phyloP scores from a whole-genome alignment of 768 basidiomycete species.

The Leucogyrophana mollusca region DNA sequence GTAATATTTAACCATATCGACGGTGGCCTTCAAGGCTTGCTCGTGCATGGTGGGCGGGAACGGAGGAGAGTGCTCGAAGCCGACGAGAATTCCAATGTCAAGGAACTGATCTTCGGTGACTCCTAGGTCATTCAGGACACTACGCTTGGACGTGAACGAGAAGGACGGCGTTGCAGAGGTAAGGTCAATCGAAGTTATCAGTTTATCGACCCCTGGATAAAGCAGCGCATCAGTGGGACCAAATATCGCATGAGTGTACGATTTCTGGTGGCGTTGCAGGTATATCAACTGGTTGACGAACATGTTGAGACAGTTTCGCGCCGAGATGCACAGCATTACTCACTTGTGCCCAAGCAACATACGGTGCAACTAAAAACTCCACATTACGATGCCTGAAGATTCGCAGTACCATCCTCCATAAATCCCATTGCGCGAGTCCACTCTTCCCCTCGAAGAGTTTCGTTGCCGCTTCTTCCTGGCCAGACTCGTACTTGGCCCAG shows the following conservation, averaged over 20 bases:
- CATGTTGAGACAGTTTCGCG: slow-evolving; percentile 6
- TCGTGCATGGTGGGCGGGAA: slow-evolving; percentile 85
- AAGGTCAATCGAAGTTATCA: slow-evolving; percentile 89
- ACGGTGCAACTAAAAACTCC: slow-evolving; percentile 95
- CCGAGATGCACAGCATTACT: slow-evolving; percentile 28
- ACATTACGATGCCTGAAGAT: slow-evolving; percentile 94
- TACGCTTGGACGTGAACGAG: slow-evolving; percentile 80
- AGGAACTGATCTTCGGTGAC: slow-evolving; percentile 90
- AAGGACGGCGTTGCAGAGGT: slow-evolving; percentile 66
- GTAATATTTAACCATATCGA: slow-evolving; percentile 92
- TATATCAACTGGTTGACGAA: slow-evolving; percentile 85
- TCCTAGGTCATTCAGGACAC: slow-evolving; percentile 61
- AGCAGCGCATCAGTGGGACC: slow-evolving; percentile 88
- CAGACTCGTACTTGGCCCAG: slow-evolving; percentile 92
- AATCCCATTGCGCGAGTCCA: slow-evolving; percentile 78
- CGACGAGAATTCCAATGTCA: slow-evolving; percentile 89
- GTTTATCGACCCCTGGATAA: slow-evolving; percentile 83
- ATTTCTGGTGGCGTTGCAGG: slow-evolving; percentile 88
- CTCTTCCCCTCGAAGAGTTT: slow-evolving; percentile 78
- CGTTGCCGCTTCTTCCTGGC: slow-evolving; percentile 86
- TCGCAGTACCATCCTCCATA: slow-evolving; percentile 91
- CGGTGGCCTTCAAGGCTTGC: slow-evolving; percentile 77
- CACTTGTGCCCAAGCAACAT: slow-evolving; percentile 95
- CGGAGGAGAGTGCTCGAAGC: slow-evolving; percentile 76
- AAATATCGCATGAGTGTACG: slow-evolving; percentile 93